These are phyloP conservation scores for Jamesozyma spencerorum DNA, from an alignment of 805 yeast genomes.

Conservation along the genomic window DNA sequence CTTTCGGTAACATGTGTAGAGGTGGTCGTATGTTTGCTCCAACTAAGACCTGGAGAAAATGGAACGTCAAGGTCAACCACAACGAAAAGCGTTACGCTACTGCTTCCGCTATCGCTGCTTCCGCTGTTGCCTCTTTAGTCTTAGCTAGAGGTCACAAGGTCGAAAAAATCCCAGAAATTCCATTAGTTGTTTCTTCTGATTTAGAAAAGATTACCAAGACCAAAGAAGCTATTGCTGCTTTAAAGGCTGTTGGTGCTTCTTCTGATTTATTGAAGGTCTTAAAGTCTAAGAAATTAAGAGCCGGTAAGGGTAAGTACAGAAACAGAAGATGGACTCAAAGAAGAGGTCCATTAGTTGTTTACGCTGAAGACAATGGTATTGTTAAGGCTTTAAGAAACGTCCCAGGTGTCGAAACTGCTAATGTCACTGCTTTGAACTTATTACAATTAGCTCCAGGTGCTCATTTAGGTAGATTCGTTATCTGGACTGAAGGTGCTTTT, in stretches of 20 bases:
- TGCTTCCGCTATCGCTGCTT: slow-evolving; percentile 98
- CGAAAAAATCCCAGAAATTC: slow-evolving; percentile 96
- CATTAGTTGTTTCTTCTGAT: slow-evolving; percentile 91
- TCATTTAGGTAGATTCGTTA: slow-evolving; percentile 98
- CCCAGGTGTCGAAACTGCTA: slow-evolving; percentile 98
- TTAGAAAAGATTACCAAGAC: slow-evolving; percentile 91
- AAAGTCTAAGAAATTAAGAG: slow-evolving; percentile 97
- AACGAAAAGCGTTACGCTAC: slow-evolving; percentile 99
- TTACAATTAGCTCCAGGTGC: slow-evolving; percentile 99
- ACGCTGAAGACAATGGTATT: slow-evolving; percentile 94
- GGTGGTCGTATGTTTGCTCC: slow-evolving; percentile 99
- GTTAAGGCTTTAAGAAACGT: slow-evolving; percentile 98
- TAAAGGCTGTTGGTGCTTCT: slow-evolving; percentile 98
- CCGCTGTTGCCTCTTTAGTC: slow-evolving; percentile 96
- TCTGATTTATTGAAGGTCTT: slow-evolving; percentile 95
- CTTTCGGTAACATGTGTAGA: slow-evolving; percentile 99
- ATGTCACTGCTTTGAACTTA: slow-evolving; percentile 85
- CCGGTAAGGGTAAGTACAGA: slow-evolving; percentile 99
- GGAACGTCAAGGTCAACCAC: slow-evolving; percentile 99
- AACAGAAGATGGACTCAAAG: slow-evolving; percentile 99
- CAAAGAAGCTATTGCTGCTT: slow-evolving; percentile 96
- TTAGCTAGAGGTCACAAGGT: slow-evolving; percentile 99
- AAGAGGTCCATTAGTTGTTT: slow-evolving; percentile 98
- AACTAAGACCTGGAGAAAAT: slow-evolving; percentile 99
- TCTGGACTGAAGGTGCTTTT: slow-evolving; percentile 99